phyloP scores from a whole-genome alignment of 2,329 filamentous ascomycete genomes.

The Phialophora tarda region DNA sequence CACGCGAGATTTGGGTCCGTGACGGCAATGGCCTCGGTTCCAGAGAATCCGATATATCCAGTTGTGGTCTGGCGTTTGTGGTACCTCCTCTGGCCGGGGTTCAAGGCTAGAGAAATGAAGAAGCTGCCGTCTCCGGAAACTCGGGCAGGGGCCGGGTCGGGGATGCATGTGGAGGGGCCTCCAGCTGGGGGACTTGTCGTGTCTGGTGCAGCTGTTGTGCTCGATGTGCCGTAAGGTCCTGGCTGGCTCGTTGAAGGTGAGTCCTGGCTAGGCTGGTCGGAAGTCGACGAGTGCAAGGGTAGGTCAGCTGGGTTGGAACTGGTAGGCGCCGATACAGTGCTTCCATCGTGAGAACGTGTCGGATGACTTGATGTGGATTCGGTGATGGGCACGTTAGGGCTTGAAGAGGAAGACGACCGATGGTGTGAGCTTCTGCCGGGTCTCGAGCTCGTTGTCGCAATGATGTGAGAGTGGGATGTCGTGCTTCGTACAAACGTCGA shows the following conservation, averaged over 20 bases:
- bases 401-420: not conserved
- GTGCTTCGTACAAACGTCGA: not conserved
- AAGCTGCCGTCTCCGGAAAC: constrained; percentile 19
- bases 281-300: not conserved
- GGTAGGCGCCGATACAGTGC: not conserved
- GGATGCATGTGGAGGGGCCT: not conserved
- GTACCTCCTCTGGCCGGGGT: not conserved
- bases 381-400: not conserved
- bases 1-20: constrained; percentile 15
- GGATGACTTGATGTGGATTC: not conserved
- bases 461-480: not conserved
- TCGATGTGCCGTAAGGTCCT: not conserved
- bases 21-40: constrained; percentile 20
- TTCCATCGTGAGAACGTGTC: not conserved
- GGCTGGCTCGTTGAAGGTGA: not conserved
- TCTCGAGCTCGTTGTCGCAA: not conserved
- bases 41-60: constrained; percentile 21
- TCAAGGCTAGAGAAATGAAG: constrained; percentile 1
- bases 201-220: not conserved
- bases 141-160: constrained; percentile 13
- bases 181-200: not conserved
- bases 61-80: constrained; percentile 13
- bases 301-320: not conserved
- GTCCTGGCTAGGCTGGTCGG: not conserved
- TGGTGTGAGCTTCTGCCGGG: not conserved